phyloP scores from a whole-genome alignment of 1,284 basidiomycete genomes.

The Austroboletus novae-zelandiae region DNA sequence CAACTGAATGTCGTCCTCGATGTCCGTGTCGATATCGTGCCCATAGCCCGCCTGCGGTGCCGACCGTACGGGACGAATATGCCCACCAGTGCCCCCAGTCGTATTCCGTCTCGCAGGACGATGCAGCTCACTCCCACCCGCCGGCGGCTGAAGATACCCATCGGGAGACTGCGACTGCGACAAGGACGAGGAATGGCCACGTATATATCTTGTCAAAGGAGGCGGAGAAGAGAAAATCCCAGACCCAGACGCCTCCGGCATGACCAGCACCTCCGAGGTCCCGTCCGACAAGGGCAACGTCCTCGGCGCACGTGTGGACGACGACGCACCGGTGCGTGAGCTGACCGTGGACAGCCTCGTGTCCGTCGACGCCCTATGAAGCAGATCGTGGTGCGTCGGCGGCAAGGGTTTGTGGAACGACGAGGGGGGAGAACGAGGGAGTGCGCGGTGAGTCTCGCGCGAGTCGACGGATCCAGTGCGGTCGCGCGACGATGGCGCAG shows the following conservation, averaged over 20 bases:
- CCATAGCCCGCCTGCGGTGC: conserved; percentile 22
- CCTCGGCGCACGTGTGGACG: conserved; percentile 20
- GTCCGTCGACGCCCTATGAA: conserved; percentile 47
- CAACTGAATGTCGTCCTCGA: conserved; percentile 67
- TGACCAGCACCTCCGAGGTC: conserved; percentile 7
- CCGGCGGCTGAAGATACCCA: conserved; percentile 51
- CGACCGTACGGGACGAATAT: conserved; percentile 22
- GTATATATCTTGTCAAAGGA: conserved; percentile 15
- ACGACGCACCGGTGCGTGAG: conserved; percentile 28
- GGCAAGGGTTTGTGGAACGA: conserved; percentile 11
- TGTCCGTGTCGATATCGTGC: conserved; percentile 35
- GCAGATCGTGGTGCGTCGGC: conserved; percentile 11
- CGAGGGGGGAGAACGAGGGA: conserved; percentile 27
- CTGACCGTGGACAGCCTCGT: conserved; percentile 39
- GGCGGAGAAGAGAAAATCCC: conserved; percentile 10
- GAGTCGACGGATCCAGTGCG: conserved; percentile 28
- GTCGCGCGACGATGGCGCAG: conserved; percentile 16
- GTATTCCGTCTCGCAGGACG: conserved; percentile 57
- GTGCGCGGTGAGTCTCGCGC: conserved; percentile 19
- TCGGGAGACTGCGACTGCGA: conserved; percentile 39
- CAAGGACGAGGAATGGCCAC: conserved; percentile 19
- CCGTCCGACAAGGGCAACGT: conserved; percentile 14
- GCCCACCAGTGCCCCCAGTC: conserved; percentile 36
- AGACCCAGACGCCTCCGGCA: conserved; percentile 7
- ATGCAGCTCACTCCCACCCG: conserved; percentile 17